Evolutionary conservation across 1,284 basidiomycete genomes (phyloP).

Genomic region (Irpex rosettiformis): DNA sequence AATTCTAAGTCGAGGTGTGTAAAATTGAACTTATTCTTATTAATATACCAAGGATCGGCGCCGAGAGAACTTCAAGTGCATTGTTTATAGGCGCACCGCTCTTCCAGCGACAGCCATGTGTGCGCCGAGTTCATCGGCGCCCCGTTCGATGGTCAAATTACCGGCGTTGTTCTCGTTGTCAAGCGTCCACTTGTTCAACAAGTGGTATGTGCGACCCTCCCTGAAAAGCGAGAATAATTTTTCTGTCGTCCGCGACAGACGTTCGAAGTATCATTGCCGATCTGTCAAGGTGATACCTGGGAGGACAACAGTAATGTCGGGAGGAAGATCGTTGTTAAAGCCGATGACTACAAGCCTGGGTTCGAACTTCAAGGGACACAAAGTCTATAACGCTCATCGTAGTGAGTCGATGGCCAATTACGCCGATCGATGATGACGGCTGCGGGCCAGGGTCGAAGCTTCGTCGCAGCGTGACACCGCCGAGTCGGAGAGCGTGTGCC

Average conservation of each 20-base stretch:
- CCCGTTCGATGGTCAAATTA: conserved; percentile 35
- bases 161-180: conserved; percentile 34
- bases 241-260: conserved; percentile 46
- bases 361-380: conserved; percentile 39
- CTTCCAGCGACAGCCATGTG: conserved; percentile 56
- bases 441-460: too few relatives aligned
- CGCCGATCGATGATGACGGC: too few relatives aligned
- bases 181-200: conserved; percentile 47
- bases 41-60: conserved; percentile 11
- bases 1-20: conserved; percentile 18
- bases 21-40: conserved; percentile 29
- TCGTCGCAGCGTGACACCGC: too few relatives aligned
- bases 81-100: conserved; percentile 38
- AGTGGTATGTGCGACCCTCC: conserved; percentile 50
- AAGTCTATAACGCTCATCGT: conserved; percentile 22
- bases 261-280: conserved; percentile 17
- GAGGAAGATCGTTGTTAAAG: conserved; percentile 29
- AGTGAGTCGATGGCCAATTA: too few relatives aligned
- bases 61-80: conserved; percentile 6
- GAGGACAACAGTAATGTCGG: conserved; percentile 31
- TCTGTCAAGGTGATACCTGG: conserved; percentile 35
- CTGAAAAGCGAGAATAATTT: conserved; percentile 55
- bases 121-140: conserved; percentile 48
- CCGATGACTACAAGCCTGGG: conserved; percentile 34
- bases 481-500: too few relatives aligned